Evolutionary conservation across 768 basidiomycete species (phyloP).

Genomic region (Hemileccinum rubropunctum): DNA sequence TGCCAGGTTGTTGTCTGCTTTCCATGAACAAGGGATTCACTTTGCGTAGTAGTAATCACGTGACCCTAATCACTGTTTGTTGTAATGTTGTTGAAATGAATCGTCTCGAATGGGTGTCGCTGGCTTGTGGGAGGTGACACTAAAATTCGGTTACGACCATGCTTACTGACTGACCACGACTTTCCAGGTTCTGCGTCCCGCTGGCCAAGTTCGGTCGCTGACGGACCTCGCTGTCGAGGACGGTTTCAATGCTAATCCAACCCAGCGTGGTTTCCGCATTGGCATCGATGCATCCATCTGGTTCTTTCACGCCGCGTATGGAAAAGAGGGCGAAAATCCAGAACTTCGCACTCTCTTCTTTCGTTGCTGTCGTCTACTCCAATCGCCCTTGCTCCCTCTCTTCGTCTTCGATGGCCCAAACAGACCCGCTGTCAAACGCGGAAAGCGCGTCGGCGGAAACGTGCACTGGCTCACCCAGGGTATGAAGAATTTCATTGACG

Average conservation of each 20-base stretch:
- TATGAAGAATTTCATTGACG: conserved; percentile 75
- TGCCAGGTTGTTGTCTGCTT: conserved; percentile 62
- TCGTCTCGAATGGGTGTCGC: conserved; percentile 41
- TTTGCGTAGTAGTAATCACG: conserved; percentile 45
- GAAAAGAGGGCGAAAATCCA: conserved; percentile 81
- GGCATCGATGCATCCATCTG: conserved; percentile 86
- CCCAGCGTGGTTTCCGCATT: conserved; percentile 70
- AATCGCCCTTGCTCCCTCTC: conserved; percentile 77
- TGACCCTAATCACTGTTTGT: neutral
- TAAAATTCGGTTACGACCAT: neutral
- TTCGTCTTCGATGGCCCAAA: conserved; percentile 93
- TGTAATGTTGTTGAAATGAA: no score
- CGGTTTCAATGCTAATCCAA: conserved; percentile 67
- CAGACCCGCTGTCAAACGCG: conserved; percentile 78
- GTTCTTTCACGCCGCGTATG: conserved; percentile 74
- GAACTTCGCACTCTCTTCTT: conserved; percentile 83
- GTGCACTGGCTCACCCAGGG: conserved; percentile 66
- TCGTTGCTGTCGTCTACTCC: conserved; percentile 75
- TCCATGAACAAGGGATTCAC: conserved; percentile 73
- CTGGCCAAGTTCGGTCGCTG: conserved; percentile 67
- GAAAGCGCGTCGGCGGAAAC: conserved; percentile 63
- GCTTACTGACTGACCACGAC: conserved; percentile 5
- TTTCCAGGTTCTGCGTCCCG: conserved; percentile 63
- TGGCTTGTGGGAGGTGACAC: conserved; percentile 48
- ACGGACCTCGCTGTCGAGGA: conserved; percentile 73